Conservation (phyloP, 495 filamentous ascomycete genomes). For the Staphylotrichum longicolle region DNA sequence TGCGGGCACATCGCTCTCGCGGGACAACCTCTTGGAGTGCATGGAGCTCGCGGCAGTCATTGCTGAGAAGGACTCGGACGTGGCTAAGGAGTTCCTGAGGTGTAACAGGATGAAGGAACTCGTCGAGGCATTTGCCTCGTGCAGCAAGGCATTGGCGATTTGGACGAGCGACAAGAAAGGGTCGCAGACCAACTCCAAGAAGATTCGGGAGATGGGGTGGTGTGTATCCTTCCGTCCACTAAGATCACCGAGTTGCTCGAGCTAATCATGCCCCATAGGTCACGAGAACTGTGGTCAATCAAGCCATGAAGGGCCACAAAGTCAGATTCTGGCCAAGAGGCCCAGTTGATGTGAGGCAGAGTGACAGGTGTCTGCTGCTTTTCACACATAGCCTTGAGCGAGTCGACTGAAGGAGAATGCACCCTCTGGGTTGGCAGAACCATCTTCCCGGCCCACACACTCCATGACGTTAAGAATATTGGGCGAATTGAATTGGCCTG, state of each 20-base stretch:
- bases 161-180: constrained; percentile 53
- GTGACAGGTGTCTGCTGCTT: too few species aligned
- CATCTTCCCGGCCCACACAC: too few species aligned
- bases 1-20: constrained; percentile 59
- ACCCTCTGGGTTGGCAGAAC: too few species aligned
- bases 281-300: constrained; percentile 51
- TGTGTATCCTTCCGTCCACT: constrained; percentile 40
- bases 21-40: constrained; percentile 65
- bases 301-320: constrained; percentile 27
- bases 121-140: constrained; percentile 67
- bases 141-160: constrained; percentile 70
- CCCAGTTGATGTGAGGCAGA: neutral
- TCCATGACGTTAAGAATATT: too few species aligned
- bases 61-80: constrained; percentile 60
- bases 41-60: constrained; percentile 74
- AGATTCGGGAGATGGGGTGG: constrained; percentile 53
- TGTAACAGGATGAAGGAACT: constrained; percentile 73
- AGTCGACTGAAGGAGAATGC: too few species aligned
- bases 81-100: constrained; percentile 63
- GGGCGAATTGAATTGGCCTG: too few species aligned
- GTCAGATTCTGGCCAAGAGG: neutral
- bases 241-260: neutral
- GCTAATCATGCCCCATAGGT: constrained; percentile 18
- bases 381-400: too few species aligned
- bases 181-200: constrained; percentile 48